Evolutionary conservation across 2,329 filamentous ascomycete species (phyloP).

Genomic region (Rhynchosporium agropyri): DNA sequence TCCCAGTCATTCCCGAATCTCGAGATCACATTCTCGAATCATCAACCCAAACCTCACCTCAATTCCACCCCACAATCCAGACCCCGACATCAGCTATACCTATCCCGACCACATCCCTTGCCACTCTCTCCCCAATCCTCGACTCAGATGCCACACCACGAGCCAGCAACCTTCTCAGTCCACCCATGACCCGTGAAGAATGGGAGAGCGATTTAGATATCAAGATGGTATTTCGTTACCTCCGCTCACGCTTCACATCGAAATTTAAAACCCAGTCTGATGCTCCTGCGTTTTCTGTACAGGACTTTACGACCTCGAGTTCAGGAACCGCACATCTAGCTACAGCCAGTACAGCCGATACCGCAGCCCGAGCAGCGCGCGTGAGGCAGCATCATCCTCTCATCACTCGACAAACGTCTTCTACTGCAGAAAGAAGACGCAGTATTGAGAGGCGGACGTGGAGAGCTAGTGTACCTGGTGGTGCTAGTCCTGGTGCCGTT

Average conservation of each 20-base stretch:
- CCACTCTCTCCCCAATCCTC: slow-evolving; percentile 16
- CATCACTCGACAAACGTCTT: slow-evolving; percentile 54
- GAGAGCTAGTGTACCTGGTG: slow-evolving; percentile 55
- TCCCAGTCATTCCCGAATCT: slow-evolving; percentile 65
- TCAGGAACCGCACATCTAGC: slow-evolving; percentile 51
- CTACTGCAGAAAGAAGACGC: slow-evolving; percentile 26
- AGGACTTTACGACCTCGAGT: slow-evolving; percentile 34
- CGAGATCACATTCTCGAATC: slow-evolving; percentile 32
- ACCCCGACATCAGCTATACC: slow-evolving; percentile 30
- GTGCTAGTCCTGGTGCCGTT: slow-evolving; percentile 27
- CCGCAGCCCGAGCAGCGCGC: slow-evolving; percentile 76
- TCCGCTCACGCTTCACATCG: slow-evolving; percentile 73
- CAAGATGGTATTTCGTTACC: slow-evolving; percentile 86
- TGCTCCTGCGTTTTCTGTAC: slow-evolving; percentile 46
- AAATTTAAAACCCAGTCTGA: slow-evolving; percentile 42
- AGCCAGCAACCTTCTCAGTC: slow-evolving; percentile 23
- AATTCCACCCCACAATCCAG: slow-evolving; percentile 39
- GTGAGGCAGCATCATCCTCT: slow-evolving; percentile 90
- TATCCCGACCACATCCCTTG: slow-evolving; percentile 30
- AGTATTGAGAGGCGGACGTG: slow-evolving; percentile 56
- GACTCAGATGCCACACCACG: slow-evolving; percentile 35
- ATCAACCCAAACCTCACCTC: slow-evolving; percentile 25
- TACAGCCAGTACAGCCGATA: slow-evolving; percentile 60
- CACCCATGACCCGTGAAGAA: slow-evolving; percentile 46
- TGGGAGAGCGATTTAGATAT: slow-evolving; percentile 95